These are phyloP conservation scores for Blakeslea trispora DNA, from an alignment of 371 early-diverging fungal species.

Conservation along the genomic window DNA sequence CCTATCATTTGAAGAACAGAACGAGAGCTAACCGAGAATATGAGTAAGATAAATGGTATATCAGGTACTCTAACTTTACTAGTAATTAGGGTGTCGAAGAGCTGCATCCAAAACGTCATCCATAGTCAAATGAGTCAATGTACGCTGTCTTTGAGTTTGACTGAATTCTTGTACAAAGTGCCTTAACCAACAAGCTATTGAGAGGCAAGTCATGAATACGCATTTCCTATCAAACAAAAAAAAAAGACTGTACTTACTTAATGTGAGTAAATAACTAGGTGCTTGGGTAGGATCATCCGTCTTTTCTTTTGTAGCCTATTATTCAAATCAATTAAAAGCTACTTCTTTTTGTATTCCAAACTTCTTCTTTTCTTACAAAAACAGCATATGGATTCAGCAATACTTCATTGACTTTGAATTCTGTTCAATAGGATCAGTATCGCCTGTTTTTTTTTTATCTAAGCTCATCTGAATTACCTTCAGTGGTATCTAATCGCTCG, in stretches of 20 bases:
- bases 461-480: constrained; percentile 20
- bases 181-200: constrained; percentile 43
- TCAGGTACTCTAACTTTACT: constrained; percentile 29
- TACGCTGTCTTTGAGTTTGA: constrained; percentile 5
- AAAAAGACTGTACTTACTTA: constrained; percentile 35
- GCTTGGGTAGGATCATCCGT: constrained; percentile 22
- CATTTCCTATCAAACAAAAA: no score
- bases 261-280: constrained; percentile 41
- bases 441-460: no score
- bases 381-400: constrained; percentile 26
- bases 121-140: constrained; percentile 24
- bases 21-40: constrained; percentile 28
- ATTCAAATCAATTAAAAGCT: no score
- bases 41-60: not conserved
- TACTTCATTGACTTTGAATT: constrained; percentile 24
- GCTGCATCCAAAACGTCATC: constrained; percentile 43
- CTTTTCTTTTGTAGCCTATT: constrained; percentile 3
- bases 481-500: constrained; percentile 27
- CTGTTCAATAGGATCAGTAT: constrained; percentile 7
- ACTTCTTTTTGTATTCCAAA: no score
- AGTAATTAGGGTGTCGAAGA: constrained; percentile 38
- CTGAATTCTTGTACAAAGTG: constrained; percentile 30
- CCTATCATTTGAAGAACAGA: constrained; percentile 28
- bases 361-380: constrained; percentile 17
- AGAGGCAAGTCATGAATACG: not conserved